Percentiles rank a stretch among this genome's conserved stretches.
Evolutionary conservation across 202 grass and related monocot genomes (phyloP).

Genomic region (Elaeis oleifera): DNA sequence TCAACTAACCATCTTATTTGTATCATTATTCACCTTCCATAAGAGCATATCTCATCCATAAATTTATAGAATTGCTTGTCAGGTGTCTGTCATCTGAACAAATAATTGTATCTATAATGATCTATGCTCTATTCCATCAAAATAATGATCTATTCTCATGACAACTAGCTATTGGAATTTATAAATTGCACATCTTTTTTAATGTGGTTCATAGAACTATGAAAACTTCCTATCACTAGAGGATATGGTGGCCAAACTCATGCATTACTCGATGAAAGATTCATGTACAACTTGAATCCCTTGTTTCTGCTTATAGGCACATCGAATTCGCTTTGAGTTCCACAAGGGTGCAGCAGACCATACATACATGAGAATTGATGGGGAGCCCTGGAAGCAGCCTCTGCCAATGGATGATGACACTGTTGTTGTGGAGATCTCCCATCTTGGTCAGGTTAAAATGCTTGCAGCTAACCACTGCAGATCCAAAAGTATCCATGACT

Average conservation of each 20-base stretch:
- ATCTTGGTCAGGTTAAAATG: slow-evolving; percentile 69
- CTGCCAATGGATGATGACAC: slow-evolving; percentile 56
- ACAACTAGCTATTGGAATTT: no score
- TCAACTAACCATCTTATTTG: background rate
- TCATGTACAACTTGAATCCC: background rate
- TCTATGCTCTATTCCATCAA: no score
- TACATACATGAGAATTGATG: slow-evolving; percentile 84
- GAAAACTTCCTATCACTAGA: no score
- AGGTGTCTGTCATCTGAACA: no score
- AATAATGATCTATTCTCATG: no score
- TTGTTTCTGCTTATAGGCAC: slow-evolving; percentile 25
- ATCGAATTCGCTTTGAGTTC: slow-evolving; percentile 68
- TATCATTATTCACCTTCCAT: background rate
- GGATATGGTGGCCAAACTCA: no score
- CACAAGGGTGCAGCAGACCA: slow-evolving; percentile 45
- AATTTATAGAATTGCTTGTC: background rate
- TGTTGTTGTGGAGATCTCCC: slow-evolving; percentile 68
- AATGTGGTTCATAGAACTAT: no score
- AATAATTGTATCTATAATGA: no score
- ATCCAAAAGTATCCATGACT: slow-evolving; percentile 44
- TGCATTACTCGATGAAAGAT: background rate
- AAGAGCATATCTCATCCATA: background rate
- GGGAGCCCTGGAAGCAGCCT: slow-evolving; percentile 95
- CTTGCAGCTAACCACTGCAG: slow-evolving; percentile 55
- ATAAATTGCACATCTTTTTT: no score